Evolutionary conservation across 176 grass and related monocot genomes (phyloP).

Genomic region (Puya raimondii): DNA sequence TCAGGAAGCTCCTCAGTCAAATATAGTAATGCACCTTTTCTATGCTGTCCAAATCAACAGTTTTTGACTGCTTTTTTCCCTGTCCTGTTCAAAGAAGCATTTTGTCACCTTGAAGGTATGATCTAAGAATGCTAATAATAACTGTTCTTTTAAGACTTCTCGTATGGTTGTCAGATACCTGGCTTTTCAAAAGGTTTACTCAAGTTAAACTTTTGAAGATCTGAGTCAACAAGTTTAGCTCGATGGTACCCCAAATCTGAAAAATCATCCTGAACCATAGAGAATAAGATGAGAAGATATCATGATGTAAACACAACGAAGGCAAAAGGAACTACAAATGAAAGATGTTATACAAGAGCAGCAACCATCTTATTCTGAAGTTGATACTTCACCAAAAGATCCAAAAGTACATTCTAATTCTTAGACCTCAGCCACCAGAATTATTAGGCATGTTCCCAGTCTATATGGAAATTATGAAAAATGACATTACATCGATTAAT

Average conservation of each 20-base stretch:
- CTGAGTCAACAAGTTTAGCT: slow-evolving; percentile 13
- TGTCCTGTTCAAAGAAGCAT: slow-evolving; percentile 31
- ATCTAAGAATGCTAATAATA: slow-evolving; percentile 6
- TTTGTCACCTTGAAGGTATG: slow-evolving; percentile 28
- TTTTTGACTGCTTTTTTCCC: slow-evolving; percentile 42
- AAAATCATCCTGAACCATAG: slow-evolving; percentile 49
- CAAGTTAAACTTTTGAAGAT: slow-evolving; percentile 2
- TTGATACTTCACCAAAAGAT: too few relatives aligned
- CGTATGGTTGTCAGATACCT: slow-evolving; percentile 29
- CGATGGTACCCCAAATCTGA: slow-evolving; percentile 31
- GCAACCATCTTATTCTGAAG: too few relatives aligned
- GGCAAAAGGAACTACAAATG: slow-evolving; percentile 15
- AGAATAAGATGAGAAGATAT: slow-evolving; percentile 6
- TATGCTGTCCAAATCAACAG: slow-evolving; percentile 31
- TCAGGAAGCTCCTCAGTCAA: slow-evolving; percentile 11
- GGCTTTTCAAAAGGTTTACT: slow-evolving; percentile 16
- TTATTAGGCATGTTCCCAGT: too few relatives aligned
- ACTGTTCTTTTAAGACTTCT: slow-evolving; percentile 7
- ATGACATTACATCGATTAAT: too few relatives aligned
- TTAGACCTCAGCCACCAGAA: too few relatives aligned
- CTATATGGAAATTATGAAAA: too few relatives aligned
- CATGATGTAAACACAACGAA: slow-evolving; percentile 4
- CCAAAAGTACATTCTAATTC: too few relatives aligned
- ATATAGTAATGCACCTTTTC: slow-evolving; percentile 45
- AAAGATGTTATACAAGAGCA: not conserved